Evolutionary conservation across 495 filamentous ascomycete species (phyloP).

Genomic region (Penicillium arizonense): DNA sequence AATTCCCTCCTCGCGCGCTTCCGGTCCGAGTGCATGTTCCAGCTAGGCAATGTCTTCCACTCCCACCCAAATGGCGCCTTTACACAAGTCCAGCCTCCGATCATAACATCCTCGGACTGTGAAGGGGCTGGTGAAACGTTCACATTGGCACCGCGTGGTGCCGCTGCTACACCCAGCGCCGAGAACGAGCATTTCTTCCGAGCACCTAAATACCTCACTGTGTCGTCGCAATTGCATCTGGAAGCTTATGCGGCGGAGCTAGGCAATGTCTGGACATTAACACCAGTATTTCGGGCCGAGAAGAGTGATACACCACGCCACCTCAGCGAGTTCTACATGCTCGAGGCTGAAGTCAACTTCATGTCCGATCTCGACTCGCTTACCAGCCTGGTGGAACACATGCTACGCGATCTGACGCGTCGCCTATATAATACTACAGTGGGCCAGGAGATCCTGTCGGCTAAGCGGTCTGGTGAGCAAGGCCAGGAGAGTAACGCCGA

Average conservation of each 20-base stretch:
- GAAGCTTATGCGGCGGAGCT: constrained; percentile 89
- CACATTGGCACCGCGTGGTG: constrained; percentile 53
- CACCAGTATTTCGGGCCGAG: constrained; percentile 92
- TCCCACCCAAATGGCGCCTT: constrained; percentile 56
- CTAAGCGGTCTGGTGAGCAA: constrained; percentile 37
- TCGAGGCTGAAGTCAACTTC: constrained; percentile 87
- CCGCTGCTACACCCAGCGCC: constrained; percentile 24
- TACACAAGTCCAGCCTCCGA: constrained; percentile 84
- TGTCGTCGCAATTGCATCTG: constrained; percentile 91
- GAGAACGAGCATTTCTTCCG: constrained; percentile 67
- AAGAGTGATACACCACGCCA: constrained; percentile 92
- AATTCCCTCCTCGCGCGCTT: constrained; percentile 79
- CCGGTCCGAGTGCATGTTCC: constrained; percentile 81
- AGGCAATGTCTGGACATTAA: constrained; percentile 89
- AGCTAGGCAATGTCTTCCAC: constrained; percentile 70
- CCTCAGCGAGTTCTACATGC: constrained; percentile 98
- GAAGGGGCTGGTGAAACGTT: constrained; percentile 98
- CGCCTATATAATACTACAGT: constrained; percentile 55
- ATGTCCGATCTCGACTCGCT: constrained; percentile 64
- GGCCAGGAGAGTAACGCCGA: constrained; percentile 32
- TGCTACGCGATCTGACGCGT: constrained; percentile 62
- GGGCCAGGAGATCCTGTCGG: constrained; percentile 60
- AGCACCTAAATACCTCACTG: constrained; percentile 90
- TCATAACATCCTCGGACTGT: constrained; percentile 96
- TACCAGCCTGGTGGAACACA: constrained; percentile 75